These are phyloP conservation scores for Cryptosporidium muris DNA, from an alignment of 169 alveolate genomes.

Conservation along the genomic window DNA sequence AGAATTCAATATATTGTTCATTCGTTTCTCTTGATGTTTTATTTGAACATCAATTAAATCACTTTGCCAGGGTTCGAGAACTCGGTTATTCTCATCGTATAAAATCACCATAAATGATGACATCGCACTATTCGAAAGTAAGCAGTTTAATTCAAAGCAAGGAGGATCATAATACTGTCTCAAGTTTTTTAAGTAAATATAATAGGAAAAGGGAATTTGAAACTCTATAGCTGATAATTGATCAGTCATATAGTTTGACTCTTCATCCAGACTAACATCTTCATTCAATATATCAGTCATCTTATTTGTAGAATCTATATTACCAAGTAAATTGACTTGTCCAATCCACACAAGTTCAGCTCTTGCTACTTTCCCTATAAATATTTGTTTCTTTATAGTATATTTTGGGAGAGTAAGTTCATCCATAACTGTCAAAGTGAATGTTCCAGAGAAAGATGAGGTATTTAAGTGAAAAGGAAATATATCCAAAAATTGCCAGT, in stretches of 20 bases:
- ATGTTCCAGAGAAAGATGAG: not conserved
- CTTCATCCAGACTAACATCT: not conserved
- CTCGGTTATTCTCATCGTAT: conserved; percentile 7
- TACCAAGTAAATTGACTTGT: conserved; percentile 8
- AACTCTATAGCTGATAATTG: conserved; percentile 11
- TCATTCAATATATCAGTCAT: no score
- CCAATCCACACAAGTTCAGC: conserved; percentile 31
- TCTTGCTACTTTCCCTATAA: conserved; percentile 5
- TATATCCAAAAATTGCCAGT: not conserved
- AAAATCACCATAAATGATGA: conserved; percentile 19
- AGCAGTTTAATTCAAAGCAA: conserved; percentile 7
- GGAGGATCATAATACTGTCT: conserved; percentile 2
- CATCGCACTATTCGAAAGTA: conserved; percentile 2
- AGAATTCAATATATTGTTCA: no score
- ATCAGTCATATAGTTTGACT: not conserved
- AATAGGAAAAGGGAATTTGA: not conserved
- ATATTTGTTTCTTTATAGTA: conserved; percentile 5
- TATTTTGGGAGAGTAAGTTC: conserved; percentile 43
- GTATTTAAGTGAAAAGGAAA: conserved; percentile 41
- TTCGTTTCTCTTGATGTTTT: not conserved
- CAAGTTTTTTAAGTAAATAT: not conserved
- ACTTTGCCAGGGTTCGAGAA: conserved; percentile 63
- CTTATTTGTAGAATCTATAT: no score
- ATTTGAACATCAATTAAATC: conserved; percentile 13
- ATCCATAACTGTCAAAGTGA: conserved; percentile 3